Conservation (phyloP, 345 rosid species). For the Abelmoschus esculentus region DNA sequence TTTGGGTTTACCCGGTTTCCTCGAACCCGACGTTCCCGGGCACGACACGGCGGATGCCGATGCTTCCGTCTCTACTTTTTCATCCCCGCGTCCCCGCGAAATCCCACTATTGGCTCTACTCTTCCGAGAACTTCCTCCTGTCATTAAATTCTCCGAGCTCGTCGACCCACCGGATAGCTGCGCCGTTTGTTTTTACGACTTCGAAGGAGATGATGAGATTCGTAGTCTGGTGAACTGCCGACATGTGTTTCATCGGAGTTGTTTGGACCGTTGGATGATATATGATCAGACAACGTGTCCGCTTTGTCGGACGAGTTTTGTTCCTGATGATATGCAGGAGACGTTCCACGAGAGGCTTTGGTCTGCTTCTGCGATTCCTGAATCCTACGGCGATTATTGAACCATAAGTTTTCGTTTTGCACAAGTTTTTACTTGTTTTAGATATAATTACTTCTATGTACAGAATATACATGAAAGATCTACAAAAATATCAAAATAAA, state of each 20-base stretch:
- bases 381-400: constrained; percentile 17
- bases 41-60: constrained; percentile 19
- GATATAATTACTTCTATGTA: no score
- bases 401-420: no score
- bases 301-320: constrained; percentile 49
- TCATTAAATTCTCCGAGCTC: constrained; percentile 38
- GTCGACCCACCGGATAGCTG: not conserved
- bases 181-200: not conserved
- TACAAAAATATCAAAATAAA: no score
- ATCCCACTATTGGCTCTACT: constrained; percentile 40
- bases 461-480: no score
- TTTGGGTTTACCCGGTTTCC: constrained; percentile 58
- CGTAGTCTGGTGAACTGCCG: constrained; percentile 47
- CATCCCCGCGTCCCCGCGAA: constrained; percentile 9
- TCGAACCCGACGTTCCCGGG: constrained; percentile 61
- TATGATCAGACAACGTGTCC: constrained; percentile 64
- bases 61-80: not conserved
- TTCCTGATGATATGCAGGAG: constrained; percentile 45
- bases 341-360: constrained; percentile 45
- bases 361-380: constrained; percentile 49
- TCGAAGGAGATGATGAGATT: constrained; percentile 45
- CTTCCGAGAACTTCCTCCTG: constrained; percentile 53
- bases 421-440: no score
- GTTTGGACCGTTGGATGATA: constrained; percentile 76
- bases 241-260: constrained; percentile 59